These are phyloP conservation scores for Teratosphaeria gauchensis DNA, from an alignment of 2,329 filamentous ascomycete species.

Conservation along the genomic window DNA sequence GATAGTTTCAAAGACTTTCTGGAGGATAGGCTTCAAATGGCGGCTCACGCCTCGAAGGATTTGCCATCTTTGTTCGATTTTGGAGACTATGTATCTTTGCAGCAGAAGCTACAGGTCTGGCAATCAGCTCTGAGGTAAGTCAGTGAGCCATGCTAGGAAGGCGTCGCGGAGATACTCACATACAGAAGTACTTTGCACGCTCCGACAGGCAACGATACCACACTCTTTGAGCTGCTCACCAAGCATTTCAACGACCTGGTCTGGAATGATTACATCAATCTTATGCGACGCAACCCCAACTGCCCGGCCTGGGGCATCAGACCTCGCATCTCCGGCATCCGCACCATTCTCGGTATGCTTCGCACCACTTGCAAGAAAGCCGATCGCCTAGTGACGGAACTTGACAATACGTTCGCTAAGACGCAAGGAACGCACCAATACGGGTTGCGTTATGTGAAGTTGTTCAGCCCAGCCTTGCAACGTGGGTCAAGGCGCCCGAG, in stretches of 20 bases:
- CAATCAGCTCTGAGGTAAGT: not conserved
- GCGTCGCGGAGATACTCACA: not conserved
- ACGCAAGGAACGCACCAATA: not conserved
- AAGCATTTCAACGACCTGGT: slow-evolving; percentile 4
- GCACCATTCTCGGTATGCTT: not conserved
- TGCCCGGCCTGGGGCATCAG: not conserved
- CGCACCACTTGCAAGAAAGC: not conserved
- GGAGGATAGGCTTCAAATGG: not conserved
- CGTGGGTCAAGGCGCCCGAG: not conserved
- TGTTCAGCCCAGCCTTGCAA: not conserved
- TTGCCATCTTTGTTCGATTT: not conserved
- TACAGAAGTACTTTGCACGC: slow-evolving; percentile 5
- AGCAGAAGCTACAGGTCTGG: not conserved
- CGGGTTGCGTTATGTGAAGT: not conserved
- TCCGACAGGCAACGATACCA: slow-evolving; percentile 7
- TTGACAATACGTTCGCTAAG: not conserved
- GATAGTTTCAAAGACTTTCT: slow-evolving; percentile 1
- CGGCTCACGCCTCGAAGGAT: not conserved
- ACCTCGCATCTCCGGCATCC: slow-evolving; percentile 1
- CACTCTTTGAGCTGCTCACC: slow-evolving; percentile 3
- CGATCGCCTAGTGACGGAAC: not conserved
- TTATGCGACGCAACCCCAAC: not conserved
- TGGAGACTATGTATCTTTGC: slow-evolving; percentile 2
- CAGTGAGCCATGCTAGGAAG: not conserved
- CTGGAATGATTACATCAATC: slow-evolving; percentile 1